A percentile compares a stretch with the other conserved stretches of the same genome.
These are phyloP conservation scores for Alloascoidea hylecoeti DNA, from an alignment of 805 yeast genomes.

Conservation along the genomic window DNA sequence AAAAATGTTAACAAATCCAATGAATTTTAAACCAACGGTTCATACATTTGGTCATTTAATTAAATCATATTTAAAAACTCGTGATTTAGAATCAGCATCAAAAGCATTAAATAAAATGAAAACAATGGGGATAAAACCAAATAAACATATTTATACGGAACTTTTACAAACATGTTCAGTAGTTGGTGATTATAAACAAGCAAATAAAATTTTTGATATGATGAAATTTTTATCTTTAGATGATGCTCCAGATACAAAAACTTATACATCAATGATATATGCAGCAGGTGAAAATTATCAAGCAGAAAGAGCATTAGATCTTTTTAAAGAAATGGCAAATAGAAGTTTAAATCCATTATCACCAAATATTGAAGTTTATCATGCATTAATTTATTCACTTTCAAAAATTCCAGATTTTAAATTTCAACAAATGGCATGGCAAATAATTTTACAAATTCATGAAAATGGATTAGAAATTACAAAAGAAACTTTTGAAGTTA, in stretches of 20 bases:
- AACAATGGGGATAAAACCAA: conserved; percentile 11
- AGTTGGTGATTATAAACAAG: conserved; percentile 37
- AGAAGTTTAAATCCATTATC: conserved; percentile 18
- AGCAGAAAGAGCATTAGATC: conserved; percentile 61
- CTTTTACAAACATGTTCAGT: conserved; percentile 49
- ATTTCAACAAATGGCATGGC: conserved; percentile 57
- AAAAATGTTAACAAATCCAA: conserved; percentile 9
- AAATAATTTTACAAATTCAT: conserved; percentile 51
- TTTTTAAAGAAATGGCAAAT: conserved; percentile 52
- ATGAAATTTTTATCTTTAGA: conserved; percentile 65
- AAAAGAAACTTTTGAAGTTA: conserved; percentile 39
- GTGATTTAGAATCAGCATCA: conserved; percentile 12
- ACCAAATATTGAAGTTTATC: conserved; percentile 30
- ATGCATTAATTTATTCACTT: conserved; percentile 58
- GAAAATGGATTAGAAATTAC: conserved; percentile 18
- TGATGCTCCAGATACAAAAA: conserved; percentile 51
- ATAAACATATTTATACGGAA: conserved; percentile 31
- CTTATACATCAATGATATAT: conserved; percentile 62
- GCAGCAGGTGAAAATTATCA: conserved; percentile 48
- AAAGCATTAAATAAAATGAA: conserved; percentile 11
- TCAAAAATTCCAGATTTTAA: conserved; percentile 28
- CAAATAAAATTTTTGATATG: conserved; percentile 63
- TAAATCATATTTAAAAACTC: conserved; percentile 14
- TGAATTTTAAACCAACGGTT: conserved; percentile 12
- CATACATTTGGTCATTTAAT: conserved; percentile 17